Evolutionary conservation across 148 eudicot species (phyloP).

Genomic region (Amaranthus palmeri): DNA sequence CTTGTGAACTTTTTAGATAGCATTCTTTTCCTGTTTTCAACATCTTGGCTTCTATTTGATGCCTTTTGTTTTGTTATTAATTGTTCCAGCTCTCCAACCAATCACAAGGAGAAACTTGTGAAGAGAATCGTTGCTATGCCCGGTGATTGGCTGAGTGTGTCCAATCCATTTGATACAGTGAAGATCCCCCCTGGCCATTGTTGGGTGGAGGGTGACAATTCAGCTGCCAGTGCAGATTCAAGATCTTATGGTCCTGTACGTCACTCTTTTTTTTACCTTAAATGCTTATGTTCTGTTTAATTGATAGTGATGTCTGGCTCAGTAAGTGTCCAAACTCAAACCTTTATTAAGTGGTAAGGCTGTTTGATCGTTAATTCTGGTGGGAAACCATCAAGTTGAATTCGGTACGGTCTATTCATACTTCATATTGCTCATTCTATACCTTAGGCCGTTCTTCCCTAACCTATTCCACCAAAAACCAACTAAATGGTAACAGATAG

Average conservation of each 20-base stretch:
- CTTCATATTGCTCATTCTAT: background rate
- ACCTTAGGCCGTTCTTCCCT: background rate
- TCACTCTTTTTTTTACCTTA: slow-evolving; percentile 7
- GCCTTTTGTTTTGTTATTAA: slow-evolving; percentile 6
- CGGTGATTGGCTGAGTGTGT: slow-evolving; percentile 69
- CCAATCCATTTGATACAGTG: slow-evolving; percentile 43
- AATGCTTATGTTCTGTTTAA: background rate
- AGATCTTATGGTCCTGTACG: slow-evolving; percentile 80
- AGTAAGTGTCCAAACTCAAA: background rate
- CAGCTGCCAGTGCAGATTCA: slow-evolving; percentile 71
- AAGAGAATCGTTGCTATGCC: slow-evolving; percentile 90
- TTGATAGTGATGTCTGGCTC: background rate
- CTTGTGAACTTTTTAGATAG: background rate
- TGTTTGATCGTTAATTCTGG: no score
- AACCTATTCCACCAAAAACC: background rate
- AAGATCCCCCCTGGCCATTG: slow-evolving; percentile 88
- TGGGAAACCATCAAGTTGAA: no score
- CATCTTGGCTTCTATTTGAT: slow-evolving; percentile 11
- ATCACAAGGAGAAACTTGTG: slow-evolving; percentile 61
- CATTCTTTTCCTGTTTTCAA: background rate
- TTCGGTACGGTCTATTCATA: no score
- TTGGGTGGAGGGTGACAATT: slow-evolving; percentile 98
- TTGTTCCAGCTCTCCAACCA: slow-evolving; percentile 60
- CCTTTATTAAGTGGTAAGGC: background rate
- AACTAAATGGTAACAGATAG: background rate